These are phyloP conservation scores for Sclerotinia subarctica DNA, from an alignment of 2,329 filamentous ascomycete genomes.

Conservation along the genomic window DNA sequence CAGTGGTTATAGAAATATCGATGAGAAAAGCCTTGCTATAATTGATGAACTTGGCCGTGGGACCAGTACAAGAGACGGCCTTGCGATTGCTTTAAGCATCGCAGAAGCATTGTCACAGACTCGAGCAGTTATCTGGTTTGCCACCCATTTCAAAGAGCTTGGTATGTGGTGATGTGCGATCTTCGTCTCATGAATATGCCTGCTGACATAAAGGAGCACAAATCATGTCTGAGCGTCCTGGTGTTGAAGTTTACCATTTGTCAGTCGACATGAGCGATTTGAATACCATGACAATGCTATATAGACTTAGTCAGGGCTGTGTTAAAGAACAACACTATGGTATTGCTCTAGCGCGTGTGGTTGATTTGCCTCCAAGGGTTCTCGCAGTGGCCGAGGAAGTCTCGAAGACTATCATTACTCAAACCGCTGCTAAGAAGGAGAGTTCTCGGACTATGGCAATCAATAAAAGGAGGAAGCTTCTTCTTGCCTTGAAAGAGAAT, in stretches of 20 bases:
- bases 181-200: neutral
- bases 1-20: conserved; percentile 60
- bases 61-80: conserved; percentile 82
- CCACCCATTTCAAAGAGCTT: conserved; percentile 86
- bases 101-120: conserved; percentile 82
- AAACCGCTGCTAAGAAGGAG: conserved; percentile 56
- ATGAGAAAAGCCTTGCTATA: conserved; percentile 71
- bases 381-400: conserved; percentile 66
- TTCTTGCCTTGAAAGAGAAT: conserved; percentile 70
- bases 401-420: conserved; percentile 57
- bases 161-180: conserved; percentile 39
- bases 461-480: conserved; percentile 65
- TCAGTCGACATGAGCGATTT: conserved; percentile 60
- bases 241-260: conserved; percentile 81
- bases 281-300: conserved; percentile 77
- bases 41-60: conserved; percentile 91
- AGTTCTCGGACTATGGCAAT: conserved; percentile 56
- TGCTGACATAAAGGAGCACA: conserved; percentile 47
- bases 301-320: conserved; percentile 72
- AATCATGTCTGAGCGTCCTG: conserved; percentile 70
- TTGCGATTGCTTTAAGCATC: conserved; percentile 86
- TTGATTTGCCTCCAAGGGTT: conserved; percentile 67
- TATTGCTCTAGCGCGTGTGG: conserved; percentile 71
- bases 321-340: conserved; percentile 76
- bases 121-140: conserved; percentile 82